Evolutionary conservation across 2,329 filamentous ascomycete species (phyloP).

Genomic region (Diaporthe destruens): DNA sequence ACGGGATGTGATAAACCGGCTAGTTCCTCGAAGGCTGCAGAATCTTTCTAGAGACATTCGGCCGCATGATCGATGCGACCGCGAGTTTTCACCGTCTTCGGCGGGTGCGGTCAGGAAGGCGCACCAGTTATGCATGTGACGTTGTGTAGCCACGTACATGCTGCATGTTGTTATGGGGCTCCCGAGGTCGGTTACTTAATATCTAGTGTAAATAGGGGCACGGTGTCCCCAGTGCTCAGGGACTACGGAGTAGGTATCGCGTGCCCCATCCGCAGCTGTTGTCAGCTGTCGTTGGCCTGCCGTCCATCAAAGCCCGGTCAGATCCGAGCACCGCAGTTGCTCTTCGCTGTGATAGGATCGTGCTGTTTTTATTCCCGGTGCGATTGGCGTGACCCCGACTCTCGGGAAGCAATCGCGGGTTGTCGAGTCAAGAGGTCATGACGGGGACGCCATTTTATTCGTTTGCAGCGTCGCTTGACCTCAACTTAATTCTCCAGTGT

Average conservation of each 20-base stretch:
- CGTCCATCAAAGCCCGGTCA: conserved; percentile 1
- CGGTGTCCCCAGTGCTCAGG: not conserved
- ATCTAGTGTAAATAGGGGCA: not conserved
- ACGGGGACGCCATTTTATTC: not conserved
- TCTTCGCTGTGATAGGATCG: not conserved
- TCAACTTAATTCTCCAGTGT: not conserved
- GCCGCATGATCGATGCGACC: conserved; percentile 22
- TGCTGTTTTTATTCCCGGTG: not conserved
- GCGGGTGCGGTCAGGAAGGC: not conserved
- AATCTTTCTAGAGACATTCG: conserved; percentile 25
- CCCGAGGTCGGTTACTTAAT: not conserved
- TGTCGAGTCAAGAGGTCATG: not conserved
- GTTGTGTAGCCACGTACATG: conserved; percentile 9
- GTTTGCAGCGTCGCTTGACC: not conserved
- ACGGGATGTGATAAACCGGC: not conserved
- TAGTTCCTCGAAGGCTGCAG: conserved; percentile 16
- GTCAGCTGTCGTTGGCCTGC: not conserved
- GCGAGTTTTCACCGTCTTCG: conserved; percentile 4
- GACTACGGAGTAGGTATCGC: no score
- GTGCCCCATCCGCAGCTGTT: not conserved
- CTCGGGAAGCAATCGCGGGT: not conserved
- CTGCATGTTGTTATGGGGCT: not conserved
- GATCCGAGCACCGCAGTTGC: not conserved
- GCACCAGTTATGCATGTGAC: conserved; percentile 16
- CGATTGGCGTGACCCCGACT: not conserved